phyloP scores from a whole-genome alignment of 192 early-diverging fungal genomes.

The Gryganskiella cystojenkinii region DNA sequence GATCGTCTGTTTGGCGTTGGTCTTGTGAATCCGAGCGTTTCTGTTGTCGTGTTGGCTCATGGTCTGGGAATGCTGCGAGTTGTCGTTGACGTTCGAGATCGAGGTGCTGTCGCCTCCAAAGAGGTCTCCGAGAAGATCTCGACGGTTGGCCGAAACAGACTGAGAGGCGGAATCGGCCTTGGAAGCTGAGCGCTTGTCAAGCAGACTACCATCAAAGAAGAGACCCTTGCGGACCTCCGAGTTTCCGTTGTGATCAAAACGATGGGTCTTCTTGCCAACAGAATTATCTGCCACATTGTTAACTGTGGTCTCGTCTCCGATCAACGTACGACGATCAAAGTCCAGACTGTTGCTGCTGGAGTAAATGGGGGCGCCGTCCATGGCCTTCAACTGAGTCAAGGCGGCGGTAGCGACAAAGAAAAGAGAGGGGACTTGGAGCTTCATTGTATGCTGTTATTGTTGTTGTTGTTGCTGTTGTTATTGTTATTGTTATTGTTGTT shows the following conservation, averaged over 20 bases:
- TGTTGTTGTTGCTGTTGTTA: not conserved
- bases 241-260: conserved; percentile 9
- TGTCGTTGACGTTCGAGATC: conserved; percentile 28
- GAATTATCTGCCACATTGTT: conserved; percentile 1
- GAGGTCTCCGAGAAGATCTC: conserved; percentile 10
- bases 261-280: not conserved
- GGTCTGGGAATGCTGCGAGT: conserved; percentile 20
- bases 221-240: not conserved
- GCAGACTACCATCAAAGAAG: not conserved
- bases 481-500: not conserved
- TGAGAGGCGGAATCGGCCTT: not conserved
- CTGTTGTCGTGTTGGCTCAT: conserved; percentile 12
- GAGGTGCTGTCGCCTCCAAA: conserved; percentile 7
- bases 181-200: not conserved
- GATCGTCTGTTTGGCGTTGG: not conserved
- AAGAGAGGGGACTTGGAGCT: not conserved
- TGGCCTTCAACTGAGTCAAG: not conserved
- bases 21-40: not conserved
- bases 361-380: not conserved
- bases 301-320: not conserved
- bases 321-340: not conserved
- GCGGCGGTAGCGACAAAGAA: not conserved
- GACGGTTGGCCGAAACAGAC: not conserved
- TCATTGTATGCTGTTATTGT: not conserved
- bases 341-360: too few relatives aligned